Evolutionary conservation across 2,329 filamentous ascomycete genomes (phyloP).

Genomic region (Immersiporthe knoxdaviesiana): DNA sequence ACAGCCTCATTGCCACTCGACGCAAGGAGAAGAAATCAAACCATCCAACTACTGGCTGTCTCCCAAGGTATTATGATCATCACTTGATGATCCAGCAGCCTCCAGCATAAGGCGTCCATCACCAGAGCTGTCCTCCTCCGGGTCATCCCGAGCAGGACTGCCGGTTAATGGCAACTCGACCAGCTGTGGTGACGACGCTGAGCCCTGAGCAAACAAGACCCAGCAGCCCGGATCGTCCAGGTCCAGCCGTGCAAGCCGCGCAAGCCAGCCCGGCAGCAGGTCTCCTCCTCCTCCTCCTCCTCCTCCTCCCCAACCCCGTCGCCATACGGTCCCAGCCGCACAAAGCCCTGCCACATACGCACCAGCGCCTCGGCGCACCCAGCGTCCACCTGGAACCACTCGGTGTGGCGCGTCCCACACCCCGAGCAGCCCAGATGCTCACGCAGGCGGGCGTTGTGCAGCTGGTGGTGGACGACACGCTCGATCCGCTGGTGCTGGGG

Average conservation of each 20-base stretch:
- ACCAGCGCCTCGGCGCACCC: slow-evolving; percentile 30
- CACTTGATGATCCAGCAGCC: slow-evolving; percentile 5
- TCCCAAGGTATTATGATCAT: background rate
- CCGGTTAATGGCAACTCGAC: background rate
- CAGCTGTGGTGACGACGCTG: background rate
- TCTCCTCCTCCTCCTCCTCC: too few species aligned
- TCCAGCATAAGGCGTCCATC: too few species aligned
- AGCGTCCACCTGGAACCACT: slow-evolving; percentile 37
- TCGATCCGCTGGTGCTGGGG: slow-evolving; percentile 37
- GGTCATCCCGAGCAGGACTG: background rate
- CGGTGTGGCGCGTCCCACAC: slow-evolving; percentile 34
- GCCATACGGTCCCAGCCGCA: slow-evolving; percentile 36
- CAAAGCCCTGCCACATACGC: slow-evolving; percentile 37
- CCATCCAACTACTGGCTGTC: background rate
- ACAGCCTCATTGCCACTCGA: background rate
- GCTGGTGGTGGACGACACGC: slow-evolving; percentile 37
- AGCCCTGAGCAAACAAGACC: slow-evolving; percentile 30
- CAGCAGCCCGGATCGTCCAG: slow-evolving; percentile 36
- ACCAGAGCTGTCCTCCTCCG: background rate
- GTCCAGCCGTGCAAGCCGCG: slow-evolving; percentile 33
- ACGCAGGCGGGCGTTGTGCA: slow-evolving; percentile 34
- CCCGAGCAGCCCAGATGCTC: slow-evolving; percentile 33
- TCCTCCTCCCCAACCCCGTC: slow-evolving; percentile 31
- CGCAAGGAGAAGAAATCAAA: background rate
- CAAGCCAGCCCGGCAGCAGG: slow-evolving; percentile 34